Conservation (phyloP, 2,329 filamentous ascomycete species). For the Fusarium concolor region DNA sequence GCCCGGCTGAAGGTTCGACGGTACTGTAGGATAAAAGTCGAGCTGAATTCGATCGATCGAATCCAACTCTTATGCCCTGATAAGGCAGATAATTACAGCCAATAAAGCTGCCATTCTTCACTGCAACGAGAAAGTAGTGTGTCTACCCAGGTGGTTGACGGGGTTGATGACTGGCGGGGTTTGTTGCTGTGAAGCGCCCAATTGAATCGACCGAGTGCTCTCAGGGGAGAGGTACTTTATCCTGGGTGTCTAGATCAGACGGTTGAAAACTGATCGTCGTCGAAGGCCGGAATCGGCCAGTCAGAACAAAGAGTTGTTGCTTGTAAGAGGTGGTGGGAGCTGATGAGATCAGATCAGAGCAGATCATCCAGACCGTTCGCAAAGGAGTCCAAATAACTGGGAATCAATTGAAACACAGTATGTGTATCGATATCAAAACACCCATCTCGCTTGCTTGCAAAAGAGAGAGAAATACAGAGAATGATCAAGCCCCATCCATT, state of each 20-base stretch:
- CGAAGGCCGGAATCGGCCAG: conserved; percentile 34
- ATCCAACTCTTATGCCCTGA: not conserved
- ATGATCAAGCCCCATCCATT: conserved; percentile 16
- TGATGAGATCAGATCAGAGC: conserved; percentile 18
- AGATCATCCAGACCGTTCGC: conserved; percentile 4
- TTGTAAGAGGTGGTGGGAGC: conserved; percentile 28
- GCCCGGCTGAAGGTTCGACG: no score
- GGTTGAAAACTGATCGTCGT: conserved; percentile 28
- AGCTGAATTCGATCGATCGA: conserved; percentile 11
- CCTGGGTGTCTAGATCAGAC: conserved; percentile 19
- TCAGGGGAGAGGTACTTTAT: conserved; percentile 12
- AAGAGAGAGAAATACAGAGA: conserved; percentile 6
- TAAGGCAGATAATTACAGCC: conserved; percentile 2
- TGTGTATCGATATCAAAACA: no score
- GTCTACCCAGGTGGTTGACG: conserved; percentile 8
- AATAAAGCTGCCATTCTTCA: not conserved
- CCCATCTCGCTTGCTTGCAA: not conserved
- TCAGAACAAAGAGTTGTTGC: conserved; percentile 15
- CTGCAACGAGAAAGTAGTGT: not conserved
- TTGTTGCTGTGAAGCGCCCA: conserved; percentile 6
- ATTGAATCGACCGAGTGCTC: conserved; percentile 21
- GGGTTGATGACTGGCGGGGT: conserved; percentile 35
- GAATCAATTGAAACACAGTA: conserved; percentile 8
- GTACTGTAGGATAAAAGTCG: no score
- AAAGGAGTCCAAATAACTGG: not conserved